Percentiles rank a stretch among this genome's conserved stretches.
Evolutionary conservation across 176 grass and related monocot species (phyloP).

Genomic region (Oryza rufipogon): DNA sequence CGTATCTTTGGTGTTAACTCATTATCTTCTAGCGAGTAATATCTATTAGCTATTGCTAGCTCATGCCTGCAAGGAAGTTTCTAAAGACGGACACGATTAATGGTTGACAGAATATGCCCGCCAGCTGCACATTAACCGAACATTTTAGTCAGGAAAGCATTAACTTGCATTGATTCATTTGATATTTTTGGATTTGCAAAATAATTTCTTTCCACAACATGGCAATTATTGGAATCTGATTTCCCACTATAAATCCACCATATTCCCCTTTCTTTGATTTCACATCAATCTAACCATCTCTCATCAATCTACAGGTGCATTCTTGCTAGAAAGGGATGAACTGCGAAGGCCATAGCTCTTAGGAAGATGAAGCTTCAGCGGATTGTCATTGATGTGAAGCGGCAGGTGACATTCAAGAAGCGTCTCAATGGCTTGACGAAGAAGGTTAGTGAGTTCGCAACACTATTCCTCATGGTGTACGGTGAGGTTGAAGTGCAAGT

Average conservation of each 20-base stretch:
- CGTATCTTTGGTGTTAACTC: no score
- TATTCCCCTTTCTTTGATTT: neutral
- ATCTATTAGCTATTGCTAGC: no score
- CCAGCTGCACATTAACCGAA: neutral
- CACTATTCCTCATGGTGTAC: slow-evolving; percentile 46
- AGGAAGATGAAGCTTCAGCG: slow-evolving; percentile 45
- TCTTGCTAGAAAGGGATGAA: neutral
- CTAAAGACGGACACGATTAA: neutral
- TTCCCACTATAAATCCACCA: neutral
- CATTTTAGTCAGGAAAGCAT: neutral
- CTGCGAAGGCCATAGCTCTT: slow-evolving; percentile 12
- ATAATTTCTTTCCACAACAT: slow-evolving; percentile 11
- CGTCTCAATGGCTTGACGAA: slow-evolving; percentile 44
- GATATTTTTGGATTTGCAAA: no score
- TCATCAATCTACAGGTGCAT: neutral
- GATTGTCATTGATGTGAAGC: slow-evolving; percentile 38
- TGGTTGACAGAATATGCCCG: neutral
- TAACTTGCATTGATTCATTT: neutral
- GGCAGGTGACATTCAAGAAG: slow-evolving; percentile 46
- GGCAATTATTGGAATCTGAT: neutral
- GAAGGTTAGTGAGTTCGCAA: slow-evolving; percentile 52
- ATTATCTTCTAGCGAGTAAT: no score
- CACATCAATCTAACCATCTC: neutral
- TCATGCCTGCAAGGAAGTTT: neutral
- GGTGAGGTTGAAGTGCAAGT: neutral